A percentile compares a stretch with the other conserved stretches of the same genome.
phyloP scores from a whole-genome alignment of 192 early-diverging fungal species.

The Entomortierella chlamydospora region DNA sequence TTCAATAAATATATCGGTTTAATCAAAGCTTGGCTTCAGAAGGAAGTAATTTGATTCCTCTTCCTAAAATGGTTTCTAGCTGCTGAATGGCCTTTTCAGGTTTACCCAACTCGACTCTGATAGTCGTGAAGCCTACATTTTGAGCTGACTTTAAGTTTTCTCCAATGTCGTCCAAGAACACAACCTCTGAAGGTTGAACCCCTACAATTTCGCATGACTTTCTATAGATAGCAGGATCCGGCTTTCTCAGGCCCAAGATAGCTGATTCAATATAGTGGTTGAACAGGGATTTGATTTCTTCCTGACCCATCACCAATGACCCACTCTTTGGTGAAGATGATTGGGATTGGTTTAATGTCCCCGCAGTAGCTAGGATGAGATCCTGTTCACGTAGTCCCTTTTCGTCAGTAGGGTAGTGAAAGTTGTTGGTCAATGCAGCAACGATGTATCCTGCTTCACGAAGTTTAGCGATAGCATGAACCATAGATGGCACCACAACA shows the following conservation, averaged over 20 bases:
- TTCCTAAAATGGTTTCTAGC: conserved; percentile 57
- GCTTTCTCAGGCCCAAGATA: conserved; percentile 82
- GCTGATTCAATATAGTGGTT: conserved; percentile 82
- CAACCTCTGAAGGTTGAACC: conserved; percentile 71
- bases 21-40: conserved; percentile 15
- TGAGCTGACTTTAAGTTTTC: conserved; percentile 78
- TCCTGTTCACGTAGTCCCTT: conserved; percentile 28
- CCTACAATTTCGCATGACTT: conserved; percentile 78
- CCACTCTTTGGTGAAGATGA: conserved; percentile 33
- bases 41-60: conserved; percentile 19
- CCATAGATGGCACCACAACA: conserved; percentile 57
- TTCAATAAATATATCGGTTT: neutral
- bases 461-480: conserved; percentile 58
- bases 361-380: conserved; percentile 28
- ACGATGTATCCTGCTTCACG: conserved; percentile 68
- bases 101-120: conserved; percentile 68
- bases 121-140: conserved; percentile 76
- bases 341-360: neutral
- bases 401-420: conserved; percentile 58
- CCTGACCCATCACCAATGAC: conserved; percentile 40
- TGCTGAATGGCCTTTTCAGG: conserved; percentile 62
- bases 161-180: conserved; percentile 91
- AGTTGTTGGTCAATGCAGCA: conserved; percentile 91
- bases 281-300: conserved; percentile 67
- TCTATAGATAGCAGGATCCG: conserved; percentile 78